Percentiles rank a stretch among this genome's conserved stretches.
Evolutionary conservation across 495 filamentous ascomycete genomes (phyloP).

Genomic region (Aspergillus incahuasiensis): DNA sequence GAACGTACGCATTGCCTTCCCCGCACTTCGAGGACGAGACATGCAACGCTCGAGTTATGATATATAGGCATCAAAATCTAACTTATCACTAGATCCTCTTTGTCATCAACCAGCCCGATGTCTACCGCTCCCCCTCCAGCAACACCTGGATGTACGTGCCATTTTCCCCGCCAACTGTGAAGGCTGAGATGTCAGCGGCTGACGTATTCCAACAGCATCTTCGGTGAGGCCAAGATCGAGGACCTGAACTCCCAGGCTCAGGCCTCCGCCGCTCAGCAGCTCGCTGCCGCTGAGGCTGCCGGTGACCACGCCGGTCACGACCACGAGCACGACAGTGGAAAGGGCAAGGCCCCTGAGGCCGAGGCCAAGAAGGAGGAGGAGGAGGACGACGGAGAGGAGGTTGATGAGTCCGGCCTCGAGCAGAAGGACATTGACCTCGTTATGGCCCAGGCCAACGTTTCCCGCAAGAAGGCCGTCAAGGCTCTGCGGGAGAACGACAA

Average conservation of each 20-base stretch:
- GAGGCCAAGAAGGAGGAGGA: slow-evolving; percentile 82
- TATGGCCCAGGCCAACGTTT: slow-evolving; percentile 95
- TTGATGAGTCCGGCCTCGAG: slow-evolving; percentile 89
- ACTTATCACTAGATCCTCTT: slow-evolving; percentile 74
- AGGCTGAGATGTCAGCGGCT: slow-evolving; percentile 12
- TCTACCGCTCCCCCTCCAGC: slow-evolving; percentile 96
- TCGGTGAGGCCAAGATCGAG: slow-evolving; percentile 99
- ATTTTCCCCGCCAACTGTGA: neutral
- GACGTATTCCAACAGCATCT: slow-evolving; percentile 63
- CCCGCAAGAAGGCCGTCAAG: slow-evolving; percentile 96
- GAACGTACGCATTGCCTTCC: slow-evolving; percentile 60
- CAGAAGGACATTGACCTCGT: slow-evolving; percentile 99
- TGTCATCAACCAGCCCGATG: slow-evolving; percentile 98
- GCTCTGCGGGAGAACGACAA: slow-evolving; percentile 98
- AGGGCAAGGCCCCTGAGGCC: slow-evolving; percentile 69
- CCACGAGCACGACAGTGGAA: slow-evolving; percentile 57
- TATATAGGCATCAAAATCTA: slow-evolving; percentile 10
- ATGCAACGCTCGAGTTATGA: neutral
- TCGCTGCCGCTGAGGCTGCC: slow-evolving; percentile 74
- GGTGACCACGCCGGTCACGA: slow-evolving; percentile 73
- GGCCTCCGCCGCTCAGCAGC: slow-evolving; percentile 86
- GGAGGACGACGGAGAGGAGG: slow-evolving; percentile 93
- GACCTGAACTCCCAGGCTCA: slow-evolving; percentile 97
- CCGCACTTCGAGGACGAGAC: neutral
- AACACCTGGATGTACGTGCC: slow-evolving; percentile 97